Evolutionary conservation across 768 basidiomycete genomes (phyloP).

Genomic region (Phylloporus scabripes): DNA sequence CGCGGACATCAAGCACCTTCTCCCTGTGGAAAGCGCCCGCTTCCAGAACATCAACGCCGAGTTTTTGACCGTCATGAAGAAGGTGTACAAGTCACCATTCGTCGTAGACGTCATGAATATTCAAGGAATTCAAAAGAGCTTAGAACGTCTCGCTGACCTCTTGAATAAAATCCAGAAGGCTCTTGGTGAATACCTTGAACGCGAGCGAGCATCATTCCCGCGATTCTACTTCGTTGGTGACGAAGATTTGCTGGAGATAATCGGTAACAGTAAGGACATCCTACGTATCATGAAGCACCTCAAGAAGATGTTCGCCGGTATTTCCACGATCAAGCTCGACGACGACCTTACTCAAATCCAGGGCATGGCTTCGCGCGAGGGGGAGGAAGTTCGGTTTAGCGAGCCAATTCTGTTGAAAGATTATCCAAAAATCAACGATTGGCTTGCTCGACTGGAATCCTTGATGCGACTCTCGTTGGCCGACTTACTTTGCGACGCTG

Average conservation of each 20-base stretch:
- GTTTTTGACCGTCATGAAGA: slow-evolving; percentile 98
- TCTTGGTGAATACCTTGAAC: slow-evolving; percentile 95
- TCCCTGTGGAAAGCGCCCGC: slow-evolving; percentile 94
- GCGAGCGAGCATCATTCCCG: slow-evolving; percentile 96
- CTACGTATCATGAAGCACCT: slow-evolving; percentile 97
- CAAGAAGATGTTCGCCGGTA: slow-evolving; percentile 99
- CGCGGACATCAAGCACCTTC: slow-evolving; percentile 97
- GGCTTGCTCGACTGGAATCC: slow-evolving; percentile 87
- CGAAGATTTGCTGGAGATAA: slow-evolving; percentile 97
- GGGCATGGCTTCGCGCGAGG: slow-evolving; percentile 93
- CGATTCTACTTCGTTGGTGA: slow-evolving; percentile 99
- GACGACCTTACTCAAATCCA: slow-evolving; percentile 84
- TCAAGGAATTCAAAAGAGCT: slow-evolving; percentile 90
- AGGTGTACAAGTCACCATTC: slow-evolving; percentile 98
- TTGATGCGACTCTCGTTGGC: slow-evolving; percentile 93
- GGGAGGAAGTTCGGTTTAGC: slow-evolving; percentile 85
- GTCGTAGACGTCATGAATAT: slow-evolving; percentile 97
- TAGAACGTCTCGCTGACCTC: slow-evolving; percentile 93
- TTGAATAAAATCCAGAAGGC: slow-evolving; percentile 99
- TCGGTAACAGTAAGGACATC: slow-evolving; percentile 99
- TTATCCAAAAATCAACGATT: slow-evolving; percentile 97
- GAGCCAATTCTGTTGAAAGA: slow-evolving; percentile 85
- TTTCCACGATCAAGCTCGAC: slow-evolving; percentile 83
- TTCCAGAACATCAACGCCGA: slow-evolving; percentile 99
- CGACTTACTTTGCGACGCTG: slow-evolving; percentile 70